Evolutionary conservation across 768 basidiomycete genomes (phyloP).

Genomic region (Phlegmacium glaucopus): DNA sequence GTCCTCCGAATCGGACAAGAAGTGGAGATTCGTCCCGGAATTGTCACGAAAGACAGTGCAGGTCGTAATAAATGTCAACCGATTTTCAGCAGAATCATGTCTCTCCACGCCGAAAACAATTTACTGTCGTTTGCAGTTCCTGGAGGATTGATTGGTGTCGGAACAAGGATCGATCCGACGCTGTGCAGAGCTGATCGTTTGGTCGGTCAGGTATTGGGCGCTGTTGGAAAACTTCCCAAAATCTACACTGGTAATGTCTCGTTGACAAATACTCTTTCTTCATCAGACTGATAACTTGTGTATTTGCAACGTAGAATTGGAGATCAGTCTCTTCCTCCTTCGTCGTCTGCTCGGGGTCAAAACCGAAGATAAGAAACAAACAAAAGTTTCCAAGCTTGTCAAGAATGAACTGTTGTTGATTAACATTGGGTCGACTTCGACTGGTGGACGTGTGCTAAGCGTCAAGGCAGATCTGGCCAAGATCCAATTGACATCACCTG

Average conservation of each 20-base stretch:
- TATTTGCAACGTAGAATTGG: constrained; percentile 55
- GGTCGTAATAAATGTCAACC: constrained; percentile 92
- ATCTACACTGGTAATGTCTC: constrained; percentile 75
- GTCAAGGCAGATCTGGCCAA: constrained; percentile 95
- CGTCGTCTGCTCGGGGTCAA: constrained; percentile 96
- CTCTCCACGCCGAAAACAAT: constrained; percentile 93
- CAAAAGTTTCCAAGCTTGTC: constrained; percentile 87
- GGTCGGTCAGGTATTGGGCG: constrained; percentile 94
- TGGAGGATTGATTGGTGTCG: constrained; percentile 97
- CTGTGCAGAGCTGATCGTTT: constrained; percentile 95
- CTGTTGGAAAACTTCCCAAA: constrained; percentile 89
- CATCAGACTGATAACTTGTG: not conserved
- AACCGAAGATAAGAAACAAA: constrained; percentile 98
- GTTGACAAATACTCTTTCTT: not conserved
- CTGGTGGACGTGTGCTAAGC: constrained; percentile 90
- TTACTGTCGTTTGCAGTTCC: constrained; percentile 93
- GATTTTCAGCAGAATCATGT: constrained; percentile 88
- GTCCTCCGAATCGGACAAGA: constrained; percentile 88
- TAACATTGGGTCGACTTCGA: constrained; percentile 97
- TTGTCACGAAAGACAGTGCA: constrained; percentile 91
- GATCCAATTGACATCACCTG: constrained; percentile 90
- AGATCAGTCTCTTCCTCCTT: constrained; percentile 92
- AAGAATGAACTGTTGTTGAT: constrained; percentile 93
- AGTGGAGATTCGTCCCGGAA: constrained; percentile 95
- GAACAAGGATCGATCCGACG: constrained; percentile 94